A percentile compares a stretch with the other conserved stretches of the same genome.
Evolutionary conservation across 345 rosid genomes (phyloP).

Genomic region (Sisymbrium irio): DNA sequence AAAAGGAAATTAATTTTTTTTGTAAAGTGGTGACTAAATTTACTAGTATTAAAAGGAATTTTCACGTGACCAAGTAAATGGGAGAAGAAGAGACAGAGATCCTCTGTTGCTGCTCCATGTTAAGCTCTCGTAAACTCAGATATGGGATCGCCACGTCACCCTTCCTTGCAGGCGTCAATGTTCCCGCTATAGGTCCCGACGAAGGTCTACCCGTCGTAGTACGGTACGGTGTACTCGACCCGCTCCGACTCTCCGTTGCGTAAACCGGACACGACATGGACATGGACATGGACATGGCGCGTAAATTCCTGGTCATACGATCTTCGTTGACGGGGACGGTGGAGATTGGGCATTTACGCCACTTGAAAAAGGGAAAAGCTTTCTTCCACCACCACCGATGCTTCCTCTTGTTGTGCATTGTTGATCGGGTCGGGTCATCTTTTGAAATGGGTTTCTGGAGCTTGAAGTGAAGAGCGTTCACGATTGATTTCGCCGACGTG

Average conservation of each 20-base stretch:
- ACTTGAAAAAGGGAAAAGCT: constrained; percentile 64
- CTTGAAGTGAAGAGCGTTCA: constrained; percentile 69
- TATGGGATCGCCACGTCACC: constrained; percentile 60
- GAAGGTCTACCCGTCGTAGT: constrained; percentile 43
- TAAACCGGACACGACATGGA: constrained; percentile 70
- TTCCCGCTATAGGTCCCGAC: constrained; percentile 76
- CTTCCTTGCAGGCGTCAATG: constrained; percentile 43
- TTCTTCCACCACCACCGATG: constrained; percentile 85
- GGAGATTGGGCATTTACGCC: constrained; percentile 47
- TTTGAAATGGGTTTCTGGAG: constrained; percentile 80
- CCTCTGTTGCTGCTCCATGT: constrained; percentile 62
- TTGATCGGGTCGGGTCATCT: constrained; percentile 53
- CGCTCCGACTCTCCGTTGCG: constrained; percentile 66
- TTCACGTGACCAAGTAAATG: constrained; percentile 63
- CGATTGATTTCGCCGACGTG: constrained; percentile 39
- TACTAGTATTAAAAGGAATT: neutral
- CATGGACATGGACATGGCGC: constrained; percentile 37
- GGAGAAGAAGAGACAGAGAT: constrained; percentile 55
- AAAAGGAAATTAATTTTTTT: neutral
- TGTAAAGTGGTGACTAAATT: neutral
- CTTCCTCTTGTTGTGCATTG: constrained; percentile 45
- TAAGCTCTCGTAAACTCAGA: constrained; percentile 71
- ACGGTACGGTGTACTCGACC: constrained; percentile 62
- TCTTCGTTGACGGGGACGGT: constrained; percentile 22
- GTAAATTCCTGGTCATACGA: constrained; percentile 40